Evolutionary conservation across 1,284 basidiomycete genomes (phyloP).

Genomic region (Agaricales sp.): DNA sequence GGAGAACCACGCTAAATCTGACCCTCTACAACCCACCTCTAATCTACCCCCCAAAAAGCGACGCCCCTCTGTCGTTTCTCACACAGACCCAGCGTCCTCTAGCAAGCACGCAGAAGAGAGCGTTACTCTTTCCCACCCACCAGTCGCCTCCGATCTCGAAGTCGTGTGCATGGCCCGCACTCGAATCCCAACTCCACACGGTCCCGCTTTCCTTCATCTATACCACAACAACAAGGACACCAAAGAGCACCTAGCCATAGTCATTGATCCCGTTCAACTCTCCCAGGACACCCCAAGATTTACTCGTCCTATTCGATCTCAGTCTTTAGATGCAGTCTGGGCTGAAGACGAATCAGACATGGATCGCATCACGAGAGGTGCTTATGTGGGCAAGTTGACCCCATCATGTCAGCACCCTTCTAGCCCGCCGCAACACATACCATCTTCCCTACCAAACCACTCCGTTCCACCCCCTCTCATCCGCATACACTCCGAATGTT

Average conservation of each 20-base stretch:
- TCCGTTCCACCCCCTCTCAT: conserved; percentile 70
- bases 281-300: conserved; percentile 26
- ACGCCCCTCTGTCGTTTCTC: neutral
- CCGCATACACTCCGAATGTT: conserved; percentile 97
- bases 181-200: conserved; percentile 93
- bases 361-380: conserved; percentile 90
- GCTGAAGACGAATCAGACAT: conserved; percentile 80
- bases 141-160: conserved; percentile 25
- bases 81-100: neutral
- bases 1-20: neutral
- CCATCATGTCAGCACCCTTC: conserved; percentile 46
- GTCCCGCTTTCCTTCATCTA: conserved; percentile 87
- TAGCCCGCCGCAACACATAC: conserved; percentile 24
- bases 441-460: conserved; percentile 10
- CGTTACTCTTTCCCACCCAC: conserved; percentile 14
- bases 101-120: conserved; percentile 17
- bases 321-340: conserved; percentile 82
- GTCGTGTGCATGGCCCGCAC: conserved; percentile 95
- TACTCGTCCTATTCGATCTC: conserved; percentile 66
- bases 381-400: conserved; percentile 82
- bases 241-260: conserved; percentile 98
- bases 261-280: conserved; percentile 84
- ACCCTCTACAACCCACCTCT: neutral
- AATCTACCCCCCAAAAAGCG: neutral
- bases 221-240: conserved; percentile 86